These are phyloP conservation scores for Darksidea phi DNA, from an alignment of 495 filamentous ascomycete genomes.

Conservation along the genomic window DNA sequence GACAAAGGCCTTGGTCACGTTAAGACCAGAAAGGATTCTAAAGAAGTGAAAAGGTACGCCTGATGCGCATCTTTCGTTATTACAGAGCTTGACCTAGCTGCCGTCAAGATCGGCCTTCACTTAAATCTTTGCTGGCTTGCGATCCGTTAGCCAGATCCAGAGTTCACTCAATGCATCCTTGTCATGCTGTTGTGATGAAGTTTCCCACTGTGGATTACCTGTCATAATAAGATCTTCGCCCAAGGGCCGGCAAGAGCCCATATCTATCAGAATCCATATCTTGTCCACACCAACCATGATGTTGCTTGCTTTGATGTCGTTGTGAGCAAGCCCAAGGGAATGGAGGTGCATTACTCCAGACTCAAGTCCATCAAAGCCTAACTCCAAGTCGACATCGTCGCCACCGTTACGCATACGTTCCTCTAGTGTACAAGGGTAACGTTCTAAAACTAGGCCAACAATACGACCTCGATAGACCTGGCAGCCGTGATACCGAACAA, in stretches of 20 bases:
- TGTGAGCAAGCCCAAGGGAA: constrained; percentile 32
- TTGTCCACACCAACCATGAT: constrained; percentile 16
- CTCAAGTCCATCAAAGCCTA: constrained; percentile 3
- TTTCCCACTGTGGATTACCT: constrained; percentile 17
- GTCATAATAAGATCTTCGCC: constrained; percentile 19
- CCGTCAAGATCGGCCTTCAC: constrained; percentile 1
- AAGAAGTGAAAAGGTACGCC: too few species aligned
- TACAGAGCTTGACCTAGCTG: too few species aligned
- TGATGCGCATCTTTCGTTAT: too few species aligned
- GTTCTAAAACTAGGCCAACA: constrained; percentile 16
- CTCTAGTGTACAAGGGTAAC: constrained; percentile 11
- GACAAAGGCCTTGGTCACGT: too few species aligned
- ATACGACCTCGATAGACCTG: constrained; percentile 21
- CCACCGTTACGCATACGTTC: constrained; percentile 12
- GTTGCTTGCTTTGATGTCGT: constrained; percentile 28
- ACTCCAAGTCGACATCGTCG: constrained; percentile 6
- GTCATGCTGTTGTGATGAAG: constrained; percentile 17
- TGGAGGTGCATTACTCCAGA: constrained; percentile 27
- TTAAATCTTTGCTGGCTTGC: neutral
- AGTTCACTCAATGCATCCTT: constrained; percentile 19
- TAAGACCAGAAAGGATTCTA: too few species aligned
- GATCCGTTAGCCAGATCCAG: constrained; percentile 10
- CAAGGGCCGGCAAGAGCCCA: constrained; percentile 24
- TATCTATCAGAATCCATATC: constrained; percentile 15
- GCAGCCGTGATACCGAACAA: constrained; percentile 27